phyloP scores from a whole-genome alignment of 177 flowering plant species.

The Tripterygium wilfordii region DNA sequence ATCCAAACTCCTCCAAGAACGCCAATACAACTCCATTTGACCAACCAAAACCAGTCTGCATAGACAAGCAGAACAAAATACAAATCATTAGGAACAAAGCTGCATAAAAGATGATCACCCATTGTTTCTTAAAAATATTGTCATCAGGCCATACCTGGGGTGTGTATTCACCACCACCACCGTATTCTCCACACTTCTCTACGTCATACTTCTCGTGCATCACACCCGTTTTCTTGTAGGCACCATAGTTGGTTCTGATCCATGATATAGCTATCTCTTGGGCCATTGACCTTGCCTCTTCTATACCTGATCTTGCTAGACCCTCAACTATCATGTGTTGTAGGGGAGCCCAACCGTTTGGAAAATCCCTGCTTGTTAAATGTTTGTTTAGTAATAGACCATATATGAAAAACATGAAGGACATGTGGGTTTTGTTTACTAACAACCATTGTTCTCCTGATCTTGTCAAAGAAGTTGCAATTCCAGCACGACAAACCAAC shows the following conservation, averaged over 20 bases:
- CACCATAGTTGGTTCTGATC: constrained; percentile 77
- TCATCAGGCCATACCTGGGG: constrained; percentile 92
- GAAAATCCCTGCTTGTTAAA: constrained; percentile 72
- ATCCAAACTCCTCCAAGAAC: constrained; percentile 88
- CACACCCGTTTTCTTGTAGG: constrained; percentile 66
- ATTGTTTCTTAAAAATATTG: too few relatives aligned
- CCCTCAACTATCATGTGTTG: constrained; percentile 97
- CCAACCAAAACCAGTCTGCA: constrained; percentile 99
- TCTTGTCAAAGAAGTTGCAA: constrained; percentile 70
- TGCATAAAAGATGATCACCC: too few relatives aligned
- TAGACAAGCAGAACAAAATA: neutral
- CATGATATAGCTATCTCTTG: constrained; percentile 73
- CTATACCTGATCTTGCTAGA: constrained; percentile 48
- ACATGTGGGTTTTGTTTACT: neutral
- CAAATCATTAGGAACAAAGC: too few relatives aligned
- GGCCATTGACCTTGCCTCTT: constrained; percentile 54
- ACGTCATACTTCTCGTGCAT: constrained; percentile 95
- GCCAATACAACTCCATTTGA: constrained; percentile 87
- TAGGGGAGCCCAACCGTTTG: constrained; percentile 96
- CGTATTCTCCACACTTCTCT: constrained; percentile 59
- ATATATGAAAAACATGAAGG: neutral
- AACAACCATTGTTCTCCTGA: constrained; percentile 90
- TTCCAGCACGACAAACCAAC: constrained; percentile 61
- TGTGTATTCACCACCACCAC: constrained; percentile 85
- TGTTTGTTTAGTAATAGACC: neutral